Conservation (phyloP, 768 basidiomycete genomes). For the Suillus hirtellus region DNA sequence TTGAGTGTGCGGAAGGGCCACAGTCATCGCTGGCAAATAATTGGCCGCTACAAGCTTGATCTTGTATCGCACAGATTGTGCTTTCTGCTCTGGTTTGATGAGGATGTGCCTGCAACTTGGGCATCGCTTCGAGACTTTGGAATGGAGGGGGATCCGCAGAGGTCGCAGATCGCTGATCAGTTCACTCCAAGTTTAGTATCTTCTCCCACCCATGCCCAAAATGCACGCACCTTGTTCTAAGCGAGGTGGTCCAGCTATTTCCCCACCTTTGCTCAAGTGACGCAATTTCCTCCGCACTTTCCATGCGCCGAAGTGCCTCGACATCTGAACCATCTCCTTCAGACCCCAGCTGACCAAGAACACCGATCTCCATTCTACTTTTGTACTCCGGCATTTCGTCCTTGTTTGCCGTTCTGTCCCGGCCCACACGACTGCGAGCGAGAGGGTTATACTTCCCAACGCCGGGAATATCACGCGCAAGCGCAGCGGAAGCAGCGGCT, state of each 20-base stretch:
- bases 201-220: neutral
- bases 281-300: constrained; percentile 62
- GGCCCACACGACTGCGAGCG: constrained; percentile 45
- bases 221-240: constrained; percentile 57
- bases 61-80: constrained; percentile 91
- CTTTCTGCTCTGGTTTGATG: constrained; percentile 97
- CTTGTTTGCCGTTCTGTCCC: constrained; percentile 66
- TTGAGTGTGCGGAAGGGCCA: constrained; percentile 62
- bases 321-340: constrained; percentile 70
- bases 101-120: constrained; percentile 92
- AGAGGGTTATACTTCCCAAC: constrained; percentile 76
- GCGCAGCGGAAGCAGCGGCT: constrained; percentile 85
- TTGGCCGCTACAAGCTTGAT: constrained; percentile 96
- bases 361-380: constrained; percentile 64
- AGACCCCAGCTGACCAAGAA: constrained; percentile 52
- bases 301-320: constrained; percentile 66
- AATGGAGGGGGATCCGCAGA: constrained; percentile 86
- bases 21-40: constrained; percentile 86
- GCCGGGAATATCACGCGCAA: constrained; percentile 85
- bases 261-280: constrained; percentile 79
- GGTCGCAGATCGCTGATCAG: constrained; percentile 74
- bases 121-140: constrained; percentile 95
- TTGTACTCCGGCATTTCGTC: constrained; percentile 81
- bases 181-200: constrained; percentile 6
- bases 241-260: constrained; percentile 72